Conservation (phyloP, 2,329 filamentous ascomycete genomes). For the Cladobotryum mycophilum region DNA sequence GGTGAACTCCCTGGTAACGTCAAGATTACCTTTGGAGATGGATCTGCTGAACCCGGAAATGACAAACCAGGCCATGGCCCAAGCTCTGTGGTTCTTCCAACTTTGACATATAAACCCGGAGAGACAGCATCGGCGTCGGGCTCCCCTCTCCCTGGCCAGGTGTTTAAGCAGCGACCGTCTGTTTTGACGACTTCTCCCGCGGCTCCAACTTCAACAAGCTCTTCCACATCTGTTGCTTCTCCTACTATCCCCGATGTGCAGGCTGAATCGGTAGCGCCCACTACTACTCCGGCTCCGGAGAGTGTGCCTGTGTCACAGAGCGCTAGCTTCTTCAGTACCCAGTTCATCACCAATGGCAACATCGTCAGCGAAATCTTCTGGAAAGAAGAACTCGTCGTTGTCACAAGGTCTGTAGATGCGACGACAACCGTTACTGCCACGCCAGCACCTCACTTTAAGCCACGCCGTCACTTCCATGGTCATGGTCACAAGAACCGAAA, state of each 20-base stretch:
- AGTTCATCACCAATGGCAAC: slow-evolving; percentile 45
- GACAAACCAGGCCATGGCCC: neutral
- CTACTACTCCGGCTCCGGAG: slow-evolving; percentile 13
- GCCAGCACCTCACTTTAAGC: slow-evolving; percentile 16
- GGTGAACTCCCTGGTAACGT: slow-evolving; percentile 61
- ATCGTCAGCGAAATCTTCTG: slow-evolving; percentile 51
- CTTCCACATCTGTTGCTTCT: neutral
- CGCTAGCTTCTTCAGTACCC: slow-evolving; percentile 39
- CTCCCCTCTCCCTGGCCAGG: slow-evolving; percentile 34
- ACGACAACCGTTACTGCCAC: slow-evolving; percentile 33
- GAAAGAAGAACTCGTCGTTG: slow-evolving; percentile 49
- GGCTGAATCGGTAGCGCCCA: slow-evolving; percentile 9
- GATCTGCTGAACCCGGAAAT: slow-evolving; percentile 4
- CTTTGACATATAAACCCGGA: slow-evolving; percentile 32
- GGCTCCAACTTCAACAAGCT: slow-evolving; percentile 14
- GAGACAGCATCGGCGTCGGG: slow-evolving; percentile 25
- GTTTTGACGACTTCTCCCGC: slow-evolving; percentile 8
- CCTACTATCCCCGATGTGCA: slow-evolving; percentile 3
- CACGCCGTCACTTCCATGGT: slow-evolving; percentile 32
- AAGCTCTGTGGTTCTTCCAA: slow-evolving; percentile 26
- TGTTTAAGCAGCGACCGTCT: slow-evolving; percentile 32
- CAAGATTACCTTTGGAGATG: slow-evolving; percentile 32
- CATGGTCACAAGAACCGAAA: slow-evolving; percentile 31
- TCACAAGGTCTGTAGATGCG: slow-evolving; percentile 38
- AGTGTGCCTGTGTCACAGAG: slow-evolving; percentile 26